These are phyloP conservation scores for Keqinozyma sinolaborantium DNA, from an alignment of 1,139 yeast genomes.

Conservation along the genomic window DNA sequence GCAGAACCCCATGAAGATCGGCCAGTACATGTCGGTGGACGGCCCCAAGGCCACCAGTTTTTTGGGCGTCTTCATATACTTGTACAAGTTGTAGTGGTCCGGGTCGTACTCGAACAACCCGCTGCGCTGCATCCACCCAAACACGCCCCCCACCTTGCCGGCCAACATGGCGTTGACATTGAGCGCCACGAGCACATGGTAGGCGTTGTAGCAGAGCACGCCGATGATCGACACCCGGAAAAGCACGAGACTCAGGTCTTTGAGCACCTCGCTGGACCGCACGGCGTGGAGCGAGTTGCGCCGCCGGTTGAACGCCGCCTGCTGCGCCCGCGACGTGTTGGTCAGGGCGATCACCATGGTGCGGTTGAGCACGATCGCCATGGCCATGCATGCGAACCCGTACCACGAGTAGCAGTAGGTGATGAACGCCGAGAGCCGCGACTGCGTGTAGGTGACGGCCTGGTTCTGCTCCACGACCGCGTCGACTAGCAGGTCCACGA, in stretches of 20 bases:
- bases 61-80: slow-evolving; percentile 34
- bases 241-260: slow-evolving; percentile 18
- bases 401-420: slow-evolving; percentile 34
- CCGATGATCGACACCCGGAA: slow-evolving; percentile 36
- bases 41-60: slow-evolving; percentile 44
- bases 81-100: slow-evolving; percentile 16
- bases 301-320: slow-evolving; percentile 14
- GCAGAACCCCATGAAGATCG: slow-evolving; percentile 59
- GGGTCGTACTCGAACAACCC: slow-evolving; percentile 34
- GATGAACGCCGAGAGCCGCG: slow-evolving; percentile 17
- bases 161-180: slow-evolving; percentile 19
- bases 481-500: slow-evolving; percentile 11
- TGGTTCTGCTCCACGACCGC: slow-evolving; percentile 23
- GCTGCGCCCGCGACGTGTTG: slow-evolving; percentile 27
- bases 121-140: slow-evolving; percentile 12
- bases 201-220: slow-evolving; percentile 27
- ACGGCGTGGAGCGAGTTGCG: slow-evolving; percentile 9
- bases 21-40: slow-evolving; percentile 58
- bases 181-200: slow-evolving; percentile 36
- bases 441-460: slow-evolving; percentile 10
- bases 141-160: slow-evolving; percentile 16
- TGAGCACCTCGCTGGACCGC: slow-evolving; percentile 17
- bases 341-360: slow-evolving; percentile 67
- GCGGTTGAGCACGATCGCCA: slow-evolving; percentile 64
- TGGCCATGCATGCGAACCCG: slow-evolving; percentile 48